phyloP scores from a whole-genome alignment of 2,329 filamentous ascomycete species.

The Didymella pinodella region DNA sequence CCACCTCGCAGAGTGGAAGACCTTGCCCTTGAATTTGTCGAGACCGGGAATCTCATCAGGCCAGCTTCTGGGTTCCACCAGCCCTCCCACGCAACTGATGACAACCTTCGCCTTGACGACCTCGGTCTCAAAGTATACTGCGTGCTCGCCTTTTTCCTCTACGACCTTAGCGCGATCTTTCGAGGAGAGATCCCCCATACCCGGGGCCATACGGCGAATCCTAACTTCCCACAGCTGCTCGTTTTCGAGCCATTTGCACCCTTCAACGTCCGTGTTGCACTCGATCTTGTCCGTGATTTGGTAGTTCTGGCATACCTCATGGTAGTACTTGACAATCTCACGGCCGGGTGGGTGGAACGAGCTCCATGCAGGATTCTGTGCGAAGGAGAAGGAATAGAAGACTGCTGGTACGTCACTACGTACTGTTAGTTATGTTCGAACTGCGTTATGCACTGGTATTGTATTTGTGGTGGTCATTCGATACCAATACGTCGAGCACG shows the following conservation, averaged over 20 bases:
- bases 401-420: slow-evolving; percentile 58
- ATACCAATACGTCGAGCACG: background rate
- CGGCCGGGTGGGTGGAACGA: slow-evolving; percentile 57
- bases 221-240: slow-evolving; percentile 65
- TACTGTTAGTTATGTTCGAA: slow-evolving; percentile 22
- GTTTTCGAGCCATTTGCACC: slow-evolving; percentile 61
- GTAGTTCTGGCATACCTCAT: slow-evolving; percentile 62
- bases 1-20: slow-evolving; percentile 67
- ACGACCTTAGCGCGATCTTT: slow-evolving; percentile 57
- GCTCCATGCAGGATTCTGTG: slow-evolving; percentile 61
- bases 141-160: slow-evolving; percentile 53
- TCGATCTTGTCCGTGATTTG: slow-evolving; percentile 65
- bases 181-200: slow-evolving; percentile 61
- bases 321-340: slow-evolving; percentile 62
- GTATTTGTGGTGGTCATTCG: background rate
- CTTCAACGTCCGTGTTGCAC: slow-evolving; percentile 64
- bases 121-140: slow-evolving; percentile 62
- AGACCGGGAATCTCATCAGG: slow-evolving; percentile 61
- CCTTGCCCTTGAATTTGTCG: slow-evolving; percentile 62
- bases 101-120: slow-evolving; percentile 63
- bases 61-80: slow-evolving; percentile 63
- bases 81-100: slow-evolving; percentile 62
- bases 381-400: slow-evolving; percentile 66
- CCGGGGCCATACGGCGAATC: slow-evolving; percentile 60
- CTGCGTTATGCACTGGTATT: background rate